Conservation (phyloP, 2,329 filamentous ascomycete species). For the Karstenula rhodostoma region DNA sequence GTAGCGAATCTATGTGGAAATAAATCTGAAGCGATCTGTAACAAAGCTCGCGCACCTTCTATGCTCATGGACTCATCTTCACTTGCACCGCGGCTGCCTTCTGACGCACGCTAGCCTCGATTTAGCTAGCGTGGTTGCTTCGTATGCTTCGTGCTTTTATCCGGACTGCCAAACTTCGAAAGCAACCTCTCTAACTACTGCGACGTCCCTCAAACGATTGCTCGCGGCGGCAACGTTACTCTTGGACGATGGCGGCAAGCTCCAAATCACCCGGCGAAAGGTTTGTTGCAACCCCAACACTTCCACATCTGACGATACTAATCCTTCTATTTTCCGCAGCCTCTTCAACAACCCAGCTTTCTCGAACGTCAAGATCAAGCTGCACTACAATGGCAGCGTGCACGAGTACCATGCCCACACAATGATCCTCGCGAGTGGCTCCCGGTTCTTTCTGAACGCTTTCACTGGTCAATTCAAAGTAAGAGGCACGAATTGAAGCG, state of each 20-base stretch:
- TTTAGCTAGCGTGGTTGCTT: no score
- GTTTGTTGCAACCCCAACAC: not conserved
- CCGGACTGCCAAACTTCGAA: no score
- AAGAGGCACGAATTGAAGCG: not conserved
- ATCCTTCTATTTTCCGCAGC: not conserved
- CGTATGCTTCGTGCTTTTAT: no score
- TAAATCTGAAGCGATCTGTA: no score
- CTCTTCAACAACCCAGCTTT: slow-evolving; percentile 20
- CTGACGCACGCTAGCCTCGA: no score
- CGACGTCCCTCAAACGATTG: no score
- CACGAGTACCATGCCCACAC: slow-evolving; percentile 23
- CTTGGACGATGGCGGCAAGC: not conserved
- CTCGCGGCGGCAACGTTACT: not conserved
- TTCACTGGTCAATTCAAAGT: slow-evolving; percentile 26
- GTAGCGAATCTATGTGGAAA: no score
- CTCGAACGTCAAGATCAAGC: slow-evolving; percentile 18
- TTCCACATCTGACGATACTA: not conserved
- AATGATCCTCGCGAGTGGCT: slow-evolving; percentile 15
- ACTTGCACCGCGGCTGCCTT: no score
- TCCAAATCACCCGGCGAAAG: not conserved
- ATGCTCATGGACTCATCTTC: no score
- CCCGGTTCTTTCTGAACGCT: slow-evolving; percentile 19
- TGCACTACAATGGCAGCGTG: slow-evolving; percentile 2
- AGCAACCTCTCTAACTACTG: no score
- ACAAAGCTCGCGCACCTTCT: no score